phyloP scores from a whole-genome alignment of 1,284 basidiomycete genomes.

The Leccinum pachyderme region DNA sequence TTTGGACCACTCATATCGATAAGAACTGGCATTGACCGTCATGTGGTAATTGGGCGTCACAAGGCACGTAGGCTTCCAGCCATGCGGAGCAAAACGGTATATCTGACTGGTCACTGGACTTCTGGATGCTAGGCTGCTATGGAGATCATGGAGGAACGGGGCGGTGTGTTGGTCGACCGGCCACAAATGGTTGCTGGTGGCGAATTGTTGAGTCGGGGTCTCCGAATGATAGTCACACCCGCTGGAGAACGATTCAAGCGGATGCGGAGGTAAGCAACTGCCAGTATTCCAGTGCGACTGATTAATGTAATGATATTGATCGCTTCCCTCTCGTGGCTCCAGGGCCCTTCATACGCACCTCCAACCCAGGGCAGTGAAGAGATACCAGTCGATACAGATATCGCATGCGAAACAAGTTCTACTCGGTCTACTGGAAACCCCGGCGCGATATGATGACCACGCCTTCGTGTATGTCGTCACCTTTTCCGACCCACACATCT shows the following conservation, averaged over 20 bases:
- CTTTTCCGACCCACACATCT: neutral
- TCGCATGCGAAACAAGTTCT: neutral
- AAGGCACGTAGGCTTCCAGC: conserved; percentile 4
- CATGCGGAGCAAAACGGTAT: neutral
- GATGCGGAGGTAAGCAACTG: conserved; percentile 1
- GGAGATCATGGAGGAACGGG: conserved; percentile 18
- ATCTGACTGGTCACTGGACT: conserved; percentile 1
- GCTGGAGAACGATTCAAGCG: conserved; percentile 5
- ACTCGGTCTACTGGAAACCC: conserved; percentile 2
- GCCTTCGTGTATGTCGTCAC: neutral
- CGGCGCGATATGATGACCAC: conserved; percentile 1
- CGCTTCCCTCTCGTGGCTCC: neutral
- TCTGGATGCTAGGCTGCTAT: conserved; percentile 5
- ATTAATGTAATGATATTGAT: neutral
- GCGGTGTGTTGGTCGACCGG: neutral
- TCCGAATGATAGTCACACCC: neutral
- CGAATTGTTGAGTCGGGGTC: neutral
- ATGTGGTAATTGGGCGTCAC: conserved; percentile 14
- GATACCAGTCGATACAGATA: conserved; percentile 3
- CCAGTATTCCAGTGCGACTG: neutral
- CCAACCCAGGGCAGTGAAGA: conserved; percentile 2
- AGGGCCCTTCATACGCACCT: conserved; percentile 11
- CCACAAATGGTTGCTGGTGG: conserved; percentile 2
- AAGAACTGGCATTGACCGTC: conserved; percentile 1
- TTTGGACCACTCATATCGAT: conserved; percentile 14